These are phyloP conservation scores for Nakataea oryzae DNA, from an alignment of 2,329 filamentous ascomycete species.

Conservation along the genomic window DNA sequence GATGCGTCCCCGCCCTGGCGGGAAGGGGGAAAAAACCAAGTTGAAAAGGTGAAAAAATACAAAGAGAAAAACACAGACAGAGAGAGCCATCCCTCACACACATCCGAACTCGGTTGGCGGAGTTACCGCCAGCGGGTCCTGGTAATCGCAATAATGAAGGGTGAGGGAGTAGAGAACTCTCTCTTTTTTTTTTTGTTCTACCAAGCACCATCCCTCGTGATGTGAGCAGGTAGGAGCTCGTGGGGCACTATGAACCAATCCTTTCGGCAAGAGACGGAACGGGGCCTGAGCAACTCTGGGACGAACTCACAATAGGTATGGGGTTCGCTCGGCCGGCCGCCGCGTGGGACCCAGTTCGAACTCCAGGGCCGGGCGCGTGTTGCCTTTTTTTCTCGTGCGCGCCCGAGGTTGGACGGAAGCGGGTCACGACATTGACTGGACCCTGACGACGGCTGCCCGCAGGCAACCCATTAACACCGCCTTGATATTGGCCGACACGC, in stretches of 20 bases:
- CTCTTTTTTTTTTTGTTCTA: neutral
- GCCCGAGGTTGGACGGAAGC: too few species aligned
- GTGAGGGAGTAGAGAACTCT: neutral
- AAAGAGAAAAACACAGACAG: neutral
- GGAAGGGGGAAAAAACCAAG: neutral
- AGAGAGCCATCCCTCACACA: neutral
- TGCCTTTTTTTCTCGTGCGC: too few species aligned
- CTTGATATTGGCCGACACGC: neutral
- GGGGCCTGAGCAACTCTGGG: neutral
- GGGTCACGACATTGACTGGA: neutral
- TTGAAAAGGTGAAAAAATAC: neutral
- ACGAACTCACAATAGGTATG: neutral
- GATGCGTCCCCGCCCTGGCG: neutral
- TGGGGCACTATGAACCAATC: neutral
- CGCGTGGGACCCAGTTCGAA: neutral
- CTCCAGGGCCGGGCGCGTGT: neutral
- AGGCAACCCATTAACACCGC: neutral
- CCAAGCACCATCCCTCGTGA: too few species aligned
- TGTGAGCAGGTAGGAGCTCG: too few species aligned
- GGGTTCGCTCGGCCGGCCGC: neutral
- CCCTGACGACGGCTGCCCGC: neutral
- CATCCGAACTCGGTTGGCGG: neutral
- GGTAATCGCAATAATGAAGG: conserved; percentile 1
- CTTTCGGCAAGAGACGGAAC: neutral
- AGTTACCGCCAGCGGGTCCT: neutral